Evolutionary conservation across 2,329 filamentous ascomycete genomes (phyloP).

Genomic region (Lachnellula hyalina): DNA sequence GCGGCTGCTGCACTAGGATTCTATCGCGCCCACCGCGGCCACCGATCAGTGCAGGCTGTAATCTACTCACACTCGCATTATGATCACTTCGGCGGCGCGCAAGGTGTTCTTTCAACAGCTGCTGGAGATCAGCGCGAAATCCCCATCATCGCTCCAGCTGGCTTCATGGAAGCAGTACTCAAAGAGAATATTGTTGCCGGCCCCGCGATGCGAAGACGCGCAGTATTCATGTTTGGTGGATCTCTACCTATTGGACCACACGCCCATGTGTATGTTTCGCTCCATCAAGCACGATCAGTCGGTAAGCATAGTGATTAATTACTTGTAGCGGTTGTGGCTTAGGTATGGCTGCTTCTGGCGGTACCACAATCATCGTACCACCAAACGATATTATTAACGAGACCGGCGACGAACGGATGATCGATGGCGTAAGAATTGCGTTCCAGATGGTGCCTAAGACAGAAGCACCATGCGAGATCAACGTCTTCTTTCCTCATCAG

Average conservation of each 20-base stretch:
- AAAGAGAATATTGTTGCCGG: slow-evolving; percentile 38
- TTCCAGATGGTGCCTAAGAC: slow-evolving; percentile 39
- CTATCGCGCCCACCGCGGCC: slow-evolving; percentile 29
- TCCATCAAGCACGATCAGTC: background rate
- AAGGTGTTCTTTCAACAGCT: slow-evolving; percentile 16
- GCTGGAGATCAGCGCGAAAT: slow-evolving; percentile 5
- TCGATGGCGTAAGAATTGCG: slow-evolving; percentile 35
- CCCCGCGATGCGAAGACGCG: slow-evolving; percentile 35
- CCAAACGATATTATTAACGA: slow-evolving; percentile 31
- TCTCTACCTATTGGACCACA: slow-evolving; percentile 25
- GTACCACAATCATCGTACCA: slow-evolving; percentile 31
- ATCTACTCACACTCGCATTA: slow-evolving; percentile 39
- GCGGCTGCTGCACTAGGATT: slow-evolving; percentile 32
- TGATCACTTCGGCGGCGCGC: slow-evolving; percentile 35
- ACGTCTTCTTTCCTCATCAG: slow-evolving; percentile 36
- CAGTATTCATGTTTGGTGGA: slow-evolving; percentile 37
- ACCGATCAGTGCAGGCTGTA: slow-evolving; percentile 30
- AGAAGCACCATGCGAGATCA: slow-evolving; percentile 39
- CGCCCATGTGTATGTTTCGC: slow-evolving; percentile 29
- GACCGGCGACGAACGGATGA: slow-evolving; percentile 29
- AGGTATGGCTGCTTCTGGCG: slow-evolving; percentile 30
- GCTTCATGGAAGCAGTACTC: slow-evolving; percentile 35
- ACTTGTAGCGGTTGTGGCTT: slow-evolving; percentile 30
- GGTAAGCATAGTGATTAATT: background rate
- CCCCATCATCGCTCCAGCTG: slow-evolving; percentile 29